Evolutionary conservation across 1,284 basidiomycete species (phyloP).

Genomic region (Apiotrichum laibachii): DNA sequence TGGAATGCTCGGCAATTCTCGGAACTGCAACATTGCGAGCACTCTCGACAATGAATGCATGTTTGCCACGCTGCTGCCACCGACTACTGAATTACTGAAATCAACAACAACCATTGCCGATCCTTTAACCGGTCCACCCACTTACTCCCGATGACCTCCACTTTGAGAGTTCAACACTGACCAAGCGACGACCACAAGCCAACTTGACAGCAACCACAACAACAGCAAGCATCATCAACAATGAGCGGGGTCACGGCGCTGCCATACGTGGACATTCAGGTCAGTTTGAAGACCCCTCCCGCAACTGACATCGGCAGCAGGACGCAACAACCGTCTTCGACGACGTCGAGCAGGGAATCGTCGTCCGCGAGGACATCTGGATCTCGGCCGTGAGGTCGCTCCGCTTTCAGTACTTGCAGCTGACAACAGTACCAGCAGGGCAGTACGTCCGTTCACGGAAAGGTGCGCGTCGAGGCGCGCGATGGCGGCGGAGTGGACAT

Average conservation of each 20-base stretch:
- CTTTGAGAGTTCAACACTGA: not conserved
- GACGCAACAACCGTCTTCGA: conserved; percentile 49
- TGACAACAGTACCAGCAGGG: conserved; percentile 39
- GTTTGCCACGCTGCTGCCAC: not conserved
- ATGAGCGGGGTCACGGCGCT: conserved; percentile 11
- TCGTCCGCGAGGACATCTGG: conserved; percentile 47
- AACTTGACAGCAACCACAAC: not conserved
- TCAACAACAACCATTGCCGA: no score
- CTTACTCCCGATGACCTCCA: not conserved
- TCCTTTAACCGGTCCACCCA: not conserved
- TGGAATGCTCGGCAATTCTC: no score
- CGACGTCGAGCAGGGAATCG: conserved; percentile 47
- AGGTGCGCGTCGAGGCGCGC: conserved; percentile 28
- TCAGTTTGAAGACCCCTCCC: no score
- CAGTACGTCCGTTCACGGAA: conserved; percentile 42
- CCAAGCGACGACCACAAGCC: not conserved
- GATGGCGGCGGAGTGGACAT: conserved; percentile 34
- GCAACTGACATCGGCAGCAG: conserved; percentile 34
- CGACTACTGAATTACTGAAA: no score
- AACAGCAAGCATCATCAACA: conserved; percentile 13
- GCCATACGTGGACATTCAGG: conserved; percentile 50
- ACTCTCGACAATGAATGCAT: no score
- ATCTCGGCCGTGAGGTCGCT: conserved; percentile 46
- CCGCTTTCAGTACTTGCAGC: no score
- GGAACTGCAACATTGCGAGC: no score